Evolutionary conservation across 345 rosid genomes (phyloP).

Genomic region (Xanthoceras sorbifolium): DNA sequence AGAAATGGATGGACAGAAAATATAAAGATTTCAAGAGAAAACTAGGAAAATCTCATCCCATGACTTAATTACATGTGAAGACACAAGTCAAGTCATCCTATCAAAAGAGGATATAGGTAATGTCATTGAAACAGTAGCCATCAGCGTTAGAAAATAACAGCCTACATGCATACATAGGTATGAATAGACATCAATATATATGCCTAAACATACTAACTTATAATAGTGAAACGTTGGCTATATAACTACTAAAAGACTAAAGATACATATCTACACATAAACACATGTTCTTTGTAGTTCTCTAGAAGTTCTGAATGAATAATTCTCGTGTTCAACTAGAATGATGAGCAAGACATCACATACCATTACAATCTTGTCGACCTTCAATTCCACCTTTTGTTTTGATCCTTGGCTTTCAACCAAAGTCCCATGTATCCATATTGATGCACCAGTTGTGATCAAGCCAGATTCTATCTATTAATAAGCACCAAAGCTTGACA

Average conservation of each 20-base stretch:
- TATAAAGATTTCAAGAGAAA: neutral
- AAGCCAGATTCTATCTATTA: conserved; percentile 80
- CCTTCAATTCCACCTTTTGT: conserved; percentile 88
- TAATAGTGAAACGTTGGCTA: neutral
- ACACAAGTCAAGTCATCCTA: neutral
- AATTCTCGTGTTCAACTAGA: neutral
- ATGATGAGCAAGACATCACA: conserved; percentile 12
- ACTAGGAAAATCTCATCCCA: neutral
- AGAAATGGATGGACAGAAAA: neutral
- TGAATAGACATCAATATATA: neutral
- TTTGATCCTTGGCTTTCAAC: conserved; percentile 89
- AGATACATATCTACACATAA: neutral
- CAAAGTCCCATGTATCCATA: conserved; percentile 78
- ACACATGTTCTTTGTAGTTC: no score
- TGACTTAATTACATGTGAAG: neutral
- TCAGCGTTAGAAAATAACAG: neutral
- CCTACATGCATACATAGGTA: neutral
- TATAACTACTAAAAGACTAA: neutral
- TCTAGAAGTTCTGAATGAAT: neutral
- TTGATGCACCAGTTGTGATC: conserved; percentile 79
- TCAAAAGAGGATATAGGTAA: neutral
- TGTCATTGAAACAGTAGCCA: neutral
- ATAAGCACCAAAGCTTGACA: conserved; percentile 27
- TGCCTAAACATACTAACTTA: neutral
- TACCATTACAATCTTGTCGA: conserved; percentile 79